Percentiles rank a stretch among this genome's conserved stretches.
Evolutionary conservation across 2,329 filamentous ascomycete species (phyloP).

Genomic region (Colletotrichum cuscutae): DNA sequence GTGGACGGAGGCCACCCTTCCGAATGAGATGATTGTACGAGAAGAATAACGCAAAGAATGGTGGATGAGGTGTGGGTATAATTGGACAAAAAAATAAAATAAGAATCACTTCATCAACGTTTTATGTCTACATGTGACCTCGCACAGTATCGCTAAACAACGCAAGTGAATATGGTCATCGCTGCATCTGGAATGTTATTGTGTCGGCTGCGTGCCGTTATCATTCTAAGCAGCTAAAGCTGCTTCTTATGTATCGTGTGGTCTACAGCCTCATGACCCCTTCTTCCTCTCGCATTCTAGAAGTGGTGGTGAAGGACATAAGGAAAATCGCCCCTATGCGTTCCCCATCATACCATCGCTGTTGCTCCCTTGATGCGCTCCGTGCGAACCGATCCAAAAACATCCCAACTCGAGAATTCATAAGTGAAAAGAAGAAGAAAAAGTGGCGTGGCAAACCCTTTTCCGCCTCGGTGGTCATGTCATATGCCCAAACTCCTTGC

Average conservation of each 20-base stretch:
- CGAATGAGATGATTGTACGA: constrained; percentile 19
- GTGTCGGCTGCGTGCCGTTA: constrained; percentile 24
- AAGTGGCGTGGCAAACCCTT: not conserved
- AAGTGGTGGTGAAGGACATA: not conserved
- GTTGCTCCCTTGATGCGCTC: not conserved
- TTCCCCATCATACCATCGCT: not conserved
- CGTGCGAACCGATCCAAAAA: not conserved
- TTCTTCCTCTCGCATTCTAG: constrained; percentile 20
- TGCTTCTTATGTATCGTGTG: constrained; percentile 26
- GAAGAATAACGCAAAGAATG: not conserved
- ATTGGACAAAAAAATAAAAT: not conserved
- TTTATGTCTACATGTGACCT: not conserved
- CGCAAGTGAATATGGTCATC: not conserved
- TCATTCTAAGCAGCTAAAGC: constrained; percentile 29
- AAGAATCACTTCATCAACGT: not conserved
- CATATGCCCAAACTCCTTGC: constrained; percentile 25
- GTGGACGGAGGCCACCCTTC: not conserved
- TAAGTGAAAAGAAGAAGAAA: not conserved
- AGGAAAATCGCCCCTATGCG: not conserved
- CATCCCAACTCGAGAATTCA: not conserved
- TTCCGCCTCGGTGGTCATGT: constrained; percentile 1
- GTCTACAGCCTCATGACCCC: constrained; percentile 16
- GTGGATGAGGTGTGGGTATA: not conserved
- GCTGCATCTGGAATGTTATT: not conserved
- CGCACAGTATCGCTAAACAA: not conserved